Evolutionary conservation across 163 green algal species (phyloP).

Genomic region (Scenedesmus sp.): DNA sequence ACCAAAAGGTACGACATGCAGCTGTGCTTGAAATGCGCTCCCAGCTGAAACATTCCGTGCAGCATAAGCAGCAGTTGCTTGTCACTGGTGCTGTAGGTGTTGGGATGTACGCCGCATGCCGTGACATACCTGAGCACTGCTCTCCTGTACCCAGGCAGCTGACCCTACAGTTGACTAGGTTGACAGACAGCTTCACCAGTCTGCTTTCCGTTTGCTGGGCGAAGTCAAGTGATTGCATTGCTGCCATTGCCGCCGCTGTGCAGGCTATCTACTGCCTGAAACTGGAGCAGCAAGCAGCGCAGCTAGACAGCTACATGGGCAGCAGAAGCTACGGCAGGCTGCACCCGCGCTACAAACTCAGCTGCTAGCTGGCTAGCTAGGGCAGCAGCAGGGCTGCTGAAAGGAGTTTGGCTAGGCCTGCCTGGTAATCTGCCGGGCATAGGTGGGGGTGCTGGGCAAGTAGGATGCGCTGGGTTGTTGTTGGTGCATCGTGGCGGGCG

Average conservation of each 20-base stretch:
- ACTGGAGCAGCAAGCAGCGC: conserved; percentile 5
- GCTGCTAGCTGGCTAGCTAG: not conserved
- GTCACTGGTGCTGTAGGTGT: not conserved
- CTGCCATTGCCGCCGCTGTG: not conserved
- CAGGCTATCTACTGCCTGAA: conserved; percentile 12
- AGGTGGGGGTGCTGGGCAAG: not conserved
- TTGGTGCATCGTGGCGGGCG: too few species aligned
- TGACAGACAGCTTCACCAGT: not conserved
- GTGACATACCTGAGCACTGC: not conserved
- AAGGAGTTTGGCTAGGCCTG: not conserved
- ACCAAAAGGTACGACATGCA: conserved; percentile 1
- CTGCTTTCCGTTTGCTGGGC: not conserved
- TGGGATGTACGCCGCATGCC: too few species aligned
- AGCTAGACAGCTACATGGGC: not conserved
- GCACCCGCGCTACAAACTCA: conserved; percentile 26
- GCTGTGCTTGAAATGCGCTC: not conserved
- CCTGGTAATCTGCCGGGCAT: not conserved
- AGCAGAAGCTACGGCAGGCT: conserved; percentile 16
- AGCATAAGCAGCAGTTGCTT: not conserved
- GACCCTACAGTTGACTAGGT: not conserved
- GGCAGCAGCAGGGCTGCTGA: not conserved
- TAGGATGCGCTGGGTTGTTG: not conserved
- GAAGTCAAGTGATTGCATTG: not conserved
- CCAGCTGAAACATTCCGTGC: not conserved
- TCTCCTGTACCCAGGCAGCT: not conserved